Conservation (phyloP, 768 basidiomycete species). For the Trametes meyenii region DNA sequence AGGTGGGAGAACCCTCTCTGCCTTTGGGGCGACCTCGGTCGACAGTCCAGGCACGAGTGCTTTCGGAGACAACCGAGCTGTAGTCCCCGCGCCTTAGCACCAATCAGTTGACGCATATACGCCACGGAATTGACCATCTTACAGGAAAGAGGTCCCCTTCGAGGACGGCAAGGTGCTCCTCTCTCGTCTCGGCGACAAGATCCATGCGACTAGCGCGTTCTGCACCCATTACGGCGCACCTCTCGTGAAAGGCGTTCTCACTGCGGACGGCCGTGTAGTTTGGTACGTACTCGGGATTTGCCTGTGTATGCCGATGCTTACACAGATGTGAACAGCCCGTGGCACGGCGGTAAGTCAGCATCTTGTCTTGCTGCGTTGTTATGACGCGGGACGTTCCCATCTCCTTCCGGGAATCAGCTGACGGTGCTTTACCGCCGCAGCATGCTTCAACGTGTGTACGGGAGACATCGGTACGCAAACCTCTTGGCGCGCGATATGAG, state of each 20-base stretch:
- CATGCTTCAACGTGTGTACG: constrained; percentile 85
- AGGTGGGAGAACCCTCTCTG: too few species aligned
- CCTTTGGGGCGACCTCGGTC: too few species aligned
- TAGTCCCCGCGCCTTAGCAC: not conserved
- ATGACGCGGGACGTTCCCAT: not conserved
- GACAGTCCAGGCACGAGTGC: too few species aligned
- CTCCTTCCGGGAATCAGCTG: not conserved
- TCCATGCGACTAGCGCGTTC: constrained; percentile 79
- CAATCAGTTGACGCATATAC: not conserved
- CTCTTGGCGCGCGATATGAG: too few species aligned
- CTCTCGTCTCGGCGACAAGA: constrained; percentile 71
- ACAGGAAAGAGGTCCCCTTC: constrained; percentile 83
- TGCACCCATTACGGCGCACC: constrained; percentile 95
- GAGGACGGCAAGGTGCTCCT: constrained; percentile 80
- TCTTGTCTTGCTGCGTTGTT: not conserved
- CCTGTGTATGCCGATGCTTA: not conserved
- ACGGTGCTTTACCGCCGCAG: constrained; percentile 39
- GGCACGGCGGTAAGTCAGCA: constrained; percentile 74
- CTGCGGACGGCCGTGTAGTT: constrained; percentile 75
- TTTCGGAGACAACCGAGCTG: not conserved
- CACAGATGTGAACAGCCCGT: constrained; percentile 52
- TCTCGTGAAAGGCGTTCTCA: constrained; percentile 78
- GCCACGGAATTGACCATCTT: not conserved
- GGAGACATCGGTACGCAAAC: constrained; percentile 72
- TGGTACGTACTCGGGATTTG: constrained; percentile 52